Evolutionary conservation across 176 grass and related monocot genomes (phyloP).

Genomic region (Lolium multiflorum): DNA sequence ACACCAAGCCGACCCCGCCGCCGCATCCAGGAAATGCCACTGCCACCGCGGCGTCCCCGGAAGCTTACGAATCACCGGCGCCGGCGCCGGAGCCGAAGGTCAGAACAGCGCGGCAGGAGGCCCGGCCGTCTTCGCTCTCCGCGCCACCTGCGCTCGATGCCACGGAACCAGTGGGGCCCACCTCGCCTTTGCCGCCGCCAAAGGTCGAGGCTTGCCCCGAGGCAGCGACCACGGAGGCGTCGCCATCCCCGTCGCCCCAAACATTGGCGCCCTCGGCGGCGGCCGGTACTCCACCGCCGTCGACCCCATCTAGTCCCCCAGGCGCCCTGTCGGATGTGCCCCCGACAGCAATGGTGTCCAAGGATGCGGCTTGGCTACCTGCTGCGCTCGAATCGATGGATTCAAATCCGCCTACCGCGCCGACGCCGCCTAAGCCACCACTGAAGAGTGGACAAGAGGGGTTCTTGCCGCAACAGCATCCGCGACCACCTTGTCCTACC

Average conservation of each 20-base stretch:
- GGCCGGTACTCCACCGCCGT: constrained; percentile 25
- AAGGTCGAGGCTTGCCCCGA: not conserved
- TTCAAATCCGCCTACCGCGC: not conserved
- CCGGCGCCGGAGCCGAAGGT: not conserved
- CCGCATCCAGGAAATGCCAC: not conserved
- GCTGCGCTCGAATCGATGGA: constrained; percentile 19
- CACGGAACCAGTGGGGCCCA: not conserved
- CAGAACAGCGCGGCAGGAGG: not conserved
- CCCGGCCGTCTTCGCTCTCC: not conserved
- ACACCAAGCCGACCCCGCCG: not conserved
- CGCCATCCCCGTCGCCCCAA: constrained; percentile 29
- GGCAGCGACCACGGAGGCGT: not conserved
- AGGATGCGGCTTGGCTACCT: constrained; percentile 17
- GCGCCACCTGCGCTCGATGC: constrained; percentile 35
- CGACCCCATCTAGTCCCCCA: constrained; percentile 8
- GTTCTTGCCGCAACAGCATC: constrained; percentile 28
- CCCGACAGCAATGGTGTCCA: constrained; percentile 4
- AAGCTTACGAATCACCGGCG: not conserved
- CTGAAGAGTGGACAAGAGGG: constrained; percentile 21
- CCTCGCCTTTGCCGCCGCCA: not conserved
- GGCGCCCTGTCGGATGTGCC: not conserved
- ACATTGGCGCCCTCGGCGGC: constrained; percentile 4
- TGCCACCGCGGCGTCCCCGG: not conserved
- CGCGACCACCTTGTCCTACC: not conserved
- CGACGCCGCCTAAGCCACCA: constrained; percentile 5